A percentile compares a stretch with the other conserved stretches of the same genome.
Conservation (phyloP, 371 early-diverging fungal species). For the Homolaphlyctis polyrhiza region DNA sequence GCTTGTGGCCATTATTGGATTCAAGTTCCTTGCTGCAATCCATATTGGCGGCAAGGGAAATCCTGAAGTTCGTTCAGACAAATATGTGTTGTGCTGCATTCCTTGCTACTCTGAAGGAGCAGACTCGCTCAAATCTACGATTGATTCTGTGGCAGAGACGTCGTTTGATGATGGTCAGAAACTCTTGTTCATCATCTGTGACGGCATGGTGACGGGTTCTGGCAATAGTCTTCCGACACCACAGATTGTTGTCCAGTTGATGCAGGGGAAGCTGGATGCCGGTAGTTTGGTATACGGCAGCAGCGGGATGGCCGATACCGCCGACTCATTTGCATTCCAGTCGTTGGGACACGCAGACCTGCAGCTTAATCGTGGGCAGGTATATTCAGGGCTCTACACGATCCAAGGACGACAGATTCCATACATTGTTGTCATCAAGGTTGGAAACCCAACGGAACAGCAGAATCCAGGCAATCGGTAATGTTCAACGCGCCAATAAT, state of each 20-base stretch:
- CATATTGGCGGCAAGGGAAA: constrained; percentile 65
- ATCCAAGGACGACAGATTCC: constrained; percentile 69
- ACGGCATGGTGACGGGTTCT: constrained; percentile 72
- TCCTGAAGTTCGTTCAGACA: constrained; percentile 77
- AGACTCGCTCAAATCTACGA: constrained; percentile 86
- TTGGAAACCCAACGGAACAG: constrained; percentile 63
- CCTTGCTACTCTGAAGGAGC: constrained; percentile 98
- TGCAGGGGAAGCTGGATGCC: constrained; percentile 7
- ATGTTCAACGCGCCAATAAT: too few relatives aligned
- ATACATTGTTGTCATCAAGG: constrained; percentile 76
- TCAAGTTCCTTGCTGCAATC: constrained; percentile 84
- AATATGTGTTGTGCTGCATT: constrained; percentile 82
- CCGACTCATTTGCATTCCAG: constrained; percentile 45
- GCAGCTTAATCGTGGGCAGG: constrained; percentile 74
- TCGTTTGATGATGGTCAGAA: constrained; percentile 94
- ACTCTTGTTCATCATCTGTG: constrained; percentile 47
- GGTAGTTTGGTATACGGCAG: not conserved
- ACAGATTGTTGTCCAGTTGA: constrained; percentile 58
- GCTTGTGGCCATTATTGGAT: constrained; percentile 70
- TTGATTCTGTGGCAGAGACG: constrained; percentile 91
- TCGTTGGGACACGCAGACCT: constrained; percentile 55
- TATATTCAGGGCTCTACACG: constrained; percentile 90
- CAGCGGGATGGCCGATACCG: not conserved
- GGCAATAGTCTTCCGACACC: constrained; percentile 85
- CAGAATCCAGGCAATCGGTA: constrained; percentile 88